A percentile compares a stretch with the other conserved stretches of the same genome.
Conservation (phyloP, 495 filamentous ascomycete genomes). For the Aspergillus wentii region DNA sequence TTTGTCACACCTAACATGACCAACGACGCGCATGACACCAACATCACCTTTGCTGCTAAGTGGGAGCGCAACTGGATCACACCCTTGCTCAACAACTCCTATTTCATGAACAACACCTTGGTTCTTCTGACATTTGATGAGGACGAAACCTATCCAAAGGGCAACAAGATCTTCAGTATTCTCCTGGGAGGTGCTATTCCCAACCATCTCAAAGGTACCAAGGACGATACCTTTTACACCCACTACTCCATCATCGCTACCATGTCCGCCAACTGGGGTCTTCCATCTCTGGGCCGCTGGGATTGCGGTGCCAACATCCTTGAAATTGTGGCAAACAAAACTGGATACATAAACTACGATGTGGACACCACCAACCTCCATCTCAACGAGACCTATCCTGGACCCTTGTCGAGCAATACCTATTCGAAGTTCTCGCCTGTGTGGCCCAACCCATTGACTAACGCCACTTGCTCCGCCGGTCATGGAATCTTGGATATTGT, state of each 20-base stretch:
- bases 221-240: conserved; percentile 63
- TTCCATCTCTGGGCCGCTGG: conserved; percentile 64
- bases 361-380: conserved; percentile 38
- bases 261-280: conserved; percentile 61
- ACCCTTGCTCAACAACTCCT: conserved; percentile 56
- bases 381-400: conserved; percentile 45
- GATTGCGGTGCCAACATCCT: conserved; percentile 70
- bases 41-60: conserved; percentile 52
- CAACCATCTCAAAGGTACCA: conserved; percentile 50
- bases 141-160: conserved; percentile 47
- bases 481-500: conserved; percentile 40
- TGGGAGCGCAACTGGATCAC: conserved; percentile 57
- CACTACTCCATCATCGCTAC: conserved; percentile 67
- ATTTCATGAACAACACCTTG: conserved; percentile 66
- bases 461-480: conserved; percentile 39
- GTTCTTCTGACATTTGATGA: conserved; percentile 69
- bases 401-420: conserved; percentile 33
- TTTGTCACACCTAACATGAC: conserved; percentile 78
- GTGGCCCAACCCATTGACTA: conserved; percentile 39
- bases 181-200: conserved; percentile 66
- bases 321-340: conserved; percentile 52
- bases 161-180: conserved; percentile 56
- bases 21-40: conserved; percentile 66
- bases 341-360: conserved; percentile 50
- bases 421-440: conserved; percentile 28